phyloP scores from a whole-genome alignment of 2,329 filamentous ascomycete genomes.

The Stemphylium beticola region DNA sequence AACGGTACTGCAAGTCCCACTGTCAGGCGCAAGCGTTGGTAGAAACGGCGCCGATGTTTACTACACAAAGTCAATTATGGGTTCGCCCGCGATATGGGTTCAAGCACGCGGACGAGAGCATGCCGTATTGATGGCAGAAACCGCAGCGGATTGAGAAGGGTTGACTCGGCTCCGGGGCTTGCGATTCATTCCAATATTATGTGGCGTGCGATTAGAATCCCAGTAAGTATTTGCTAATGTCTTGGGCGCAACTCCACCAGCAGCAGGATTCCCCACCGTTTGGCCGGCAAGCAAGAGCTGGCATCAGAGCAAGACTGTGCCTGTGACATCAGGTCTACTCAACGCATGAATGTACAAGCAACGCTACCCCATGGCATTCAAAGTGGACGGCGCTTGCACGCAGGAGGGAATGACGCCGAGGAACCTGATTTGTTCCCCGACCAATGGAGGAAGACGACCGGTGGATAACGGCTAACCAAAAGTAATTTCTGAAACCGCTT shows the following conservation, averaged over 20 bases:
- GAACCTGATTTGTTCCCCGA: conserved; percentile 38
- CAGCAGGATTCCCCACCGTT: conserved; percentile 9
- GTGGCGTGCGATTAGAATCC: conserved; percentile 7
- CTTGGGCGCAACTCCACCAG: background rate
- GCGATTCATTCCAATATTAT: conserved; percentile 2
- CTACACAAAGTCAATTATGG: conserved; percentile 9
- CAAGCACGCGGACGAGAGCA: background rate
- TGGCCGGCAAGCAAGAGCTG: conserved; percentile 12
- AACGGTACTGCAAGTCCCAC: conserved; percentile 35
- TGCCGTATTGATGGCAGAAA: background rate
- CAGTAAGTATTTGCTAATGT: conserved; percentile 2
- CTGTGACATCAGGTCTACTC: conserved; percentile 34
- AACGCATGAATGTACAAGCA: conserved; percentile 39
- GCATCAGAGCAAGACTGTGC: conserved; percentile 23
- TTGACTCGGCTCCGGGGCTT: conserved; percentile 2
- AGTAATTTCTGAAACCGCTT: conserved; percentile 45
- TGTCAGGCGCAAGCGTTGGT: conserved; percentile 38
- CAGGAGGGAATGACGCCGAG: conserved; percentile 27
- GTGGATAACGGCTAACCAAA: conserved; percentile 35
- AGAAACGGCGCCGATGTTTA: conserved; percentile 20
- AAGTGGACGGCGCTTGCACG: conserved; percentile 40
- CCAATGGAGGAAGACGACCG: conserved; percentile 31
- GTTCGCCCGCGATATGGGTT: conserved; percentile 3
- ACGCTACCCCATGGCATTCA: conserved; percentile 27
- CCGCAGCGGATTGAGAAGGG: background rate